phyloP scores from a whole-genome alignment of 768 basidiomycete species.

The Scleroderma bovista region DNA sequence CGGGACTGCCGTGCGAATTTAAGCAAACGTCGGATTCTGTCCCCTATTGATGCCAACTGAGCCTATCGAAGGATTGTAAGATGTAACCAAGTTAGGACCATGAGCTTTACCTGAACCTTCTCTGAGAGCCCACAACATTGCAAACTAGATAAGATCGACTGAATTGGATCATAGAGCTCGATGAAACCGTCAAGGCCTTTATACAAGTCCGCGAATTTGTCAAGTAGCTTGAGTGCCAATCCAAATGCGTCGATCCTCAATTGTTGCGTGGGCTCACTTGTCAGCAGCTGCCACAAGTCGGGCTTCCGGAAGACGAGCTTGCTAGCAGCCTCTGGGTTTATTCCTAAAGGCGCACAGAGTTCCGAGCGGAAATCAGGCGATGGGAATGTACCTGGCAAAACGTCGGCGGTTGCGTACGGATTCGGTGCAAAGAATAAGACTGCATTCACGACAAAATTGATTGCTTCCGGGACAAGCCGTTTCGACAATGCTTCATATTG shows the following conservation, averaged over 20 bases:
- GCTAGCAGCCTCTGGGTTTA: constrained; percentile 36
- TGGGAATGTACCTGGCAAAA: constrained; percentile 67
- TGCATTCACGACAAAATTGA: constrained; percentile 74
- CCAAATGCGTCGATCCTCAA: constrained; percentile 68
- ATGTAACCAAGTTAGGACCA: constrained; percentile 5
- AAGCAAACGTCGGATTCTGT: constrained; percentile 55
- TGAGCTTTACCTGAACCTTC: constrained; percentile 47
- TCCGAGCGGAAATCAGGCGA: constrained; percentile 62
- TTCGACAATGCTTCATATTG: constrained; percentile 85
- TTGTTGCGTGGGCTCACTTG: constrained; percentile 40
- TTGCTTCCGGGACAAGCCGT: constrained; percentile 81
- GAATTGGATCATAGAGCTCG: constrained; percentile 74
- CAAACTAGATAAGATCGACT: constrained; percentile 50
- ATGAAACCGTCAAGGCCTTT: constrained; percentile 77
- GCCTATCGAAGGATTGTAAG: constrained; percentile 35
- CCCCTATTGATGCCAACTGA: constrained; percentile 38
- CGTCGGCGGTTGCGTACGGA: constrained; percentile 35
- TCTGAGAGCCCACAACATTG: constrained; percentile 42
- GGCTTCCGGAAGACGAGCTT: constrained; percentile 38
- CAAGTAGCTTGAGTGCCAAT: constrained; percentile 56
- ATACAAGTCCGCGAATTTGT: constrained; percentile 68
- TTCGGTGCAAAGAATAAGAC: constrained; percentile 73
- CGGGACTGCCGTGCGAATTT: constrained; percentile 71
- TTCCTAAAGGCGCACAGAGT: constrained; percentile 34
- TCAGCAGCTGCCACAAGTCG: constrained; percentile 43